Evolutionary conservation across 306 rosid genomes (phyloP), one percentile per base, ranked within the genome.

Genomic region (Aeschynomene evenia): DNA sequence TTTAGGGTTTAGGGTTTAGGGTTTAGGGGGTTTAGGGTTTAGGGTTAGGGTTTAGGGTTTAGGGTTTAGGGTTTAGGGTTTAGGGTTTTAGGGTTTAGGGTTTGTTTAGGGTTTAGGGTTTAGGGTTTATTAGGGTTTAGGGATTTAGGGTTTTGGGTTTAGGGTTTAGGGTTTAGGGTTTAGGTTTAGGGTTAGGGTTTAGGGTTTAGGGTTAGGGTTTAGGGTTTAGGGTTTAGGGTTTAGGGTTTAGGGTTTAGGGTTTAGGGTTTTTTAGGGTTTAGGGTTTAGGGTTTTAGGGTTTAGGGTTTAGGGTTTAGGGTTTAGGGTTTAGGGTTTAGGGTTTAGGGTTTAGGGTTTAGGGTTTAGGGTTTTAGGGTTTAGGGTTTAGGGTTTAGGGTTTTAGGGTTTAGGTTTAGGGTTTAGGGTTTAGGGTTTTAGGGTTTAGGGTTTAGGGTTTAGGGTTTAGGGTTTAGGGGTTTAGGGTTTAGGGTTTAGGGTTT

Each of bases 341-440:
- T 54, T 70, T 51, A 11, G 63, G 63, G 73, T 51, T 68, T 68
- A 51, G 63, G 63, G 73, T 29, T 68, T 68, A 51, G 63, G 73
- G 73, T 68, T 68, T 68, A 67, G 74, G 74, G 10, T 6, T 34
- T 34, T 31, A 34, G 40, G 40, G 40, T 34, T 34, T 34, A 34
- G 40, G 40, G 40, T 34, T 34, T 34, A 34, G 40, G 40, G 40
- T 34, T 34, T 34, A 34, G 40, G 40, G 40, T 34, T 34, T 34
- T 2, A 9, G 40, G 10, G 37, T 31, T 31, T 31, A 31, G 37
- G 74, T 33, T 69, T 69, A 33, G 39, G 61, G 73, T 31, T 68
- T 68, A 29, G 31, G 73, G 73, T 12, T 68, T 68, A 12, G 10
- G 73, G 73, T 18, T 68, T 68, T 68, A 48, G 52, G 73, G 73